Evolutionary conservation across 2,329 filamentous ascomycete species (phyloP), one percentile per base, ranked within the genome.

Genomic region (Drechslerella coelobrocha): DNA sequence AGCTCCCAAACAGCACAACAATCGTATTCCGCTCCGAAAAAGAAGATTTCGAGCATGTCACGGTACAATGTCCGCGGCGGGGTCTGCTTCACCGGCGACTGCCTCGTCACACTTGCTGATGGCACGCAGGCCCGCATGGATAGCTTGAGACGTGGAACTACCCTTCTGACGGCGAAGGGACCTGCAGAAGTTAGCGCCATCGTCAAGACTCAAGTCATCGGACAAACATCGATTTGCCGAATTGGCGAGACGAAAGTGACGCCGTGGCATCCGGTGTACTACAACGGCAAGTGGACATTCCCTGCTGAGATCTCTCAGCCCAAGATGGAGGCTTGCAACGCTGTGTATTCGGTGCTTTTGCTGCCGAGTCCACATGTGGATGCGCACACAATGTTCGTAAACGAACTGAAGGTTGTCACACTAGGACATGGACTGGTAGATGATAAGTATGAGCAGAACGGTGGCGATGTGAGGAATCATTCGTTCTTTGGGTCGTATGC

Each of bases 261-360:
- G 23, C 82, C 83, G 0, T 88, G 84, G 84, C 86, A 88, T 75
- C 86, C 86, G 0, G 77, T 88, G 1, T 80, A 78, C 0, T 51
- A 75, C 1, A 77, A 80, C 19, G 77, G 66, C 7, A 73, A 57
- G 2, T 86, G 83, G 84, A 73, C 66, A 0, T 85, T 85, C 72
- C 84, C 84, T 0, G 79, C 76, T 0, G 71, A 81, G 0, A 73
- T 81, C 1, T 76, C 79, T 0, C 73, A 76, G 9, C 27, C 59
- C 0, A 55, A 74, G 1, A 72, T 73, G 5, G 77, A 81, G 0
- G 74, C 77, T 2, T 85, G 84, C 0, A 84, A 85, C 0, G 76
- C 76, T 1, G 79, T 88, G 4, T 88, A 85, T 78, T 87, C 85
- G 0, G 78, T 87, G 0, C 75, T 88, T 17, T 77, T 88, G 17